These are phyloP conservation scores for Exserohilum rostratum DNA, from an alignment of 2,329 filamentous ascomycete species.

Conservation along the genomic window DNA sequence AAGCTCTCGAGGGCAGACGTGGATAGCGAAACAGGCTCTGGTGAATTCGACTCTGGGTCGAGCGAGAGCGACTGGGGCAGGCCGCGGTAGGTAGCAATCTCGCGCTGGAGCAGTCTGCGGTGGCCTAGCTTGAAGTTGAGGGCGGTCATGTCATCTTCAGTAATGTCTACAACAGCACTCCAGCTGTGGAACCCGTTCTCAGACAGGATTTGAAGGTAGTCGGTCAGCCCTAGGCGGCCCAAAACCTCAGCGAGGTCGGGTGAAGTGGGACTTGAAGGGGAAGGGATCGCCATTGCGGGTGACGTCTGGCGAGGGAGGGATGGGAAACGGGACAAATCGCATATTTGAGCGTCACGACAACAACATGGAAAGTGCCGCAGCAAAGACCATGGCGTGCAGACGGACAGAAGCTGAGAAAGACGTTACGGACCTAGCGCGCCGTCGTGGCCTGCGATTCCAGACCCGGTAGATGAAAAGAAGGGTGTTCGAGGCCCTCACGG, in stretches of 20 bases:
- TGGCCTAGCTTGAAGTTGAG: constrained; percentile 51
- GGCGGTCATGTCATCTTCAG: constrained; percentile 46
- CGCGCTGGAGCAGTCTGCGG: constrained; percentile 47
- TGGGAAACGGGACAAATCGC: constrained; percentile 22
- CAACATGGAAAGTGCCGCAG: constrained; percentile 9
- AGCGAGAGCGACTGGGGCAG: constrained; percentile 36
- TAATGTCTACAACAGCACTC: constrained; percentile 50
- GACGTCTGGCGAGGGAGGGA: constrained; percentile 20
- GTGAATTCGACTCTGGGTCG: constrained; percentile 25
- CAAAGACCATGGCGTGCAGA: constrained; percentile 1
- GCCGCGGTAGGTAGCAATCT: constrained; percentile 47
- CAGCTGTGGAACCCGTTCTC: constrained; percentile 48
- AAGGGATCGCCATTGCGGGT: constrained; percentile 37
- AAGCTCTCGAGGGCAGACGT: constrained; percentile 38
- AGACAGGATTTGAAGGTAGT: constrained; percentile 36
- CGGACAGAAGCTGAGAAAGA: constrained; percentile 12
- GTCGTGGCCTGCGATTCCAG: constrained; percentile 21
- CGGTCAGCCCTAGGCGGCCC: constrained; percentile 36
- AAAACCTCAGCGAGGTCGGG: constrained; percentile 38
- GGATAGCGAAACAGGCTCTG: constrained; percentile 34
- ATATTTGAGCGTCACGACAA: constrained; percentile 11
- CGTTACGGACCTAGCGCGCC: constrained; percentile 12
- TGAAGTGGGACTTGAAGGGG: constrained; percentile 24
- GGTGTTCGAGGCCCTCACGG: constrained; percentile 21
- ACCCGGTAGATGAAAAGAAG: constrained; percentile 21